Percentiles rank a stretch among this genome's conserved stretches.
These are phyloP conservation scores for Massariosphaeria phaeospora DNA, from an alignment of 495 filamentous ascomycete genomes.

Conservation along the genomic window DNA sequence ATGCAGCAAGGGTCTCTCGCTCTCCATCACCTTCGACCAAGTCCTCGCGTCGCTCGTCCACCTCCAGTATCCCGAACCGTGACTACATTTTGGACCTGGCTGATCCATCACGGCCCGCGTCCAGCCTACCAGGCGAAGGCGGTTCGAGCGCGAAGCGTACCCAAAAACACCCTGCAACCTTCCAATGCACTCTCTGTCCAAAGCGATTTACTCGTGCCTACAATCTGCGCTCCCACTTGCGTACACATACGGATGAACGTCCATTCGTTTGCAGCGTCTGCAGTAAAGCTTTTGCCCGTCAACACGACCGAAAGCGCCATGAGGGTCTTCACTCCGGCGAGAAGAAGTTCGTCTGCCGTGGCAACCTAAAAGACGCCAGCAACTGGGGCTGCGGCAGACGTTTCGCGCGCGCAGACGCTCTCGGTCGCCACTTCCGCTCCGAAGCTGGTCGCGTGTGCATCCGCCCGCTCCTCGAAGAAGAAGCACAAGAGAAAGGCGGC, in stretches of 20 bases:
- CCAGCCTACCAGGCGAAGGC: conserved; percentile 43
- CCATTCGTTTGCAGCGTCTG: conserved; percentile 64
- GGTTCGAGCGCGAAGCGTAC: conserved; percentile 56
- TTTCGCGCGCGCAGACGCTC: conserved; percentile 91
- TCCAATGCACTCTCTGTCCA: conserved; percentile 45
- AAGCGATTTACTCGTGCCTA: conserved; percentile 50
- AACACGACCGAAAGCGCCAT: conserved; percentile 45
- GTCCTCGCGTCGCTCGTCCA: conserved; percentile 70
- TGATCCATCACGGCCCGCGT: conserved; percentile 76
- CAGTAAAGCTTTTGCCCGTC: conserved; percentile 67
- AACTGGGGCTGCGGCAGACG: conserved; percentile 90
- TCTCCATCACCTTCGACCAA: conserved; percentile 54
- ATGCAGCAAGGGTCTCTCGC: conserved; percentile 44
- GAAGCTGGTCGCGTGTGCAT: conserved; percentile 96
- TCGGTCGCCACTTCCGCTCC: conserved; percentile 93
- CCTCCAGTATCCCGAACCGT: conserved; percentile 73
- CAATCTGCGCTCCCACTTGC: conserved; percentile 46
- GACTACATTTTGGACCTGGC: conserved; percentile 91
- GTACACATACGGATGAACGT: conserved; percentile 46
- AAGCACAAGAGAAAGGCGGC: conserved; percentile 51
- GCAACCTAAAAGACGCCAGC: conserved; percentile 72
- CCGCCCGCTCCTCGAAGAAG: conserved; percentile 88
- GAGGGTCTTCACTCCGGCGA: conserved; percentile 45
- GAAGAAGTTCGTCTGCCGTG: conserved; percentile 87
- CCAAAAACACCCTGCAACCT: conserved; percentile 78